Base-by-base conservation (phyloP, 2,329 filamentous ascomycete species). In the Aspergillus fijiensis region DNA sequence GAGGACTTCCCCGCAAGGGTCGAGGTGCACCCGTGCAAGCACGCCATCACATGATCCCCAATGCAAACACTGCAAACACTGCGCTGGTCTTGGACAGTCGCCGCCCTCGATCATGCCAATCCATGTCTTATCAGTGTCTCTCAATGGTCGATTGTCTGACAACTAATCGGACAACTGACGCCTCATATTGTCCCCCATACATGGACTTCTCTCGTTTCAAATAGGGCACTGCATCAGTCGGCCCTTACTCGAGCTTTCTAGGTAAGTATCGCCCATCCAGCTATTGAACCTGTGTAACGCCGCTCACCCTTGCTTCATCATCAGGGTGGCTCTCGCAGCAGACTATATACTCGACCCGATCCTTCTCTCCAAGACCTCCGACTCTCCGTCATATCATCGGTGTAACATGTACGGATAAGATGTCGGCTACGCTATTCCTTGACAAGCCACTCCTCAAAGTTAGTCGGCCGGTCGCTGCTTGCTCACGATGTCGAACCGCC, bases 401-500 rank as follows among this genome's bases (percentile, higher is more conserved):
- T 45, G 39, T 45, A 65, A 62, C 57, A 71, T 70, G 66, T 68
- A 51, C 54, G 27, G 51, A 39, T 61, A 70, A 58, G 55, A 76
- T 76, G 73, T 72, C 74, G 33, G 67, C 69, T 52, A 66, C 69
- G 35, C 70, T 67, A n/a, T 74, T 76, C 64, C 65, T 78, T 62
- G 75, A 78, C 59, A 72, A 70, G 53, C 76, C 76, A 9, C 63
- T 78, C 55, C 70, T 79, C 42, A 78, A 78, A 69, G 90, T 94
- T 64, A 92, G 89, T 71, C 84, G 90, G 63, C 90, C 90, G 5
- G 89, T 92, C 53, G 89, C 89, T 57, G 90, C 90, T 25, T 94
- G 90, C 74, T 90, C 89, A 60, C 83, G 89, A 81, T 94, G 90
- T 80, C 91, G 95, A 62, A 86, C 89, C 62, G 93, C 94, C 57